These are phyloP conservation scores for Achaetomium macrosporum DNA, from an alignment of 2,329 filamentous ascomycete genomes.

Conservation along the genomic window DNA sequence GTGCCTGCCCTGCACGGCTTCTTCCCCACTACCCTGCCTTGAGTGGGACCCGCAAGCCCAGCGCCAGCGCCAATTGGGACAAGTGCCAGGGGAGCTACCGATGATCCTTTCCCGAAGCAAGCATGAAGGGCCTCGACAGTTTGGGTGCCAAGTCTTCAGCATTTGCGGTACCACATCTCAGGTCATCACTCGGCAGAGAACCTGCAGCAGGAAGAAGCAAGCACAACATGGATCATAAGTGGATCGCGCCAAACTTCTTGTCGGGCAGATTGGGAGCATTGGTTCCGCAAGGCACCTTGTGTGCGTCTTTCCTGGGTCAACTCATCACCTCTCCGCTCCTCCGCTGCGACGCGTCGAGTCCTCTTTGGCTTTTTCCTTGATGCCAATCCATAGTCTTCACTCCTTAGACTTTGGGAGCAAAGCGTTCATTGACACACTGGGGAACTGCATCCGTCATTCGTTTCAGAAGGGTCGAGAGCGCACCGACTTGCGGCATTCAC, in stretches of 20 bases:
- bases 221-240: too few species aligned
- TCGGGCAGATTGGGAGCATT: too few species aligned
- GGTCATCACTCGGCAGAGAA: not conserved
- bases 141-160: slow-evolving; percentile 6
- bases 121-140: not conserved
- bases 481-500: not conserved
- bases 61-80: slow-evolving; percentile 1
- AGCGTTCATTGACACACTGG: not conserved
- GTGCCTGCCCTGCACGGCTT: not conserved
- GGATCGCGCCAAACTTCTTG: too few species aligned
- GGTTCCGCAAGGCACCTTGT: too few species aligned
- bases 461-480: not conserved
- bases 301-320: not conserved
- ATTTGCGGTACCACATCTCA: not conserved
- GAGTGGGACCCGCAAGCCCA: not conserved
- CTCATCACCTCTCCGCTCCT: not conserved
- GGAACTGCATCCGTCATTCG: not conserved
- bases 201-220: not conserved
- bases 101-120: slow-evolving; percentile 17
- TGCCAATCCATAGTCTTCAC: slow-evolving; percentile 15
- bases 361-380: not conserved
- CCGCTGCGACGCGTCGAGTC: not conserved
- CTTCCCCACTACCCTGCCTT: not conserved
- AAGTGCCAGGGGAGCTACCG: slow-evolving; percentile 5
- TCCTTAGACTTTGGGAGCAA: slow-evolving; percentile 13